These are phyloP conservation scores for Caulochytrium protostelioides DNA, from an alignment of 371 early-diverging fungal species.

Conservation along the genomic window DNA sequence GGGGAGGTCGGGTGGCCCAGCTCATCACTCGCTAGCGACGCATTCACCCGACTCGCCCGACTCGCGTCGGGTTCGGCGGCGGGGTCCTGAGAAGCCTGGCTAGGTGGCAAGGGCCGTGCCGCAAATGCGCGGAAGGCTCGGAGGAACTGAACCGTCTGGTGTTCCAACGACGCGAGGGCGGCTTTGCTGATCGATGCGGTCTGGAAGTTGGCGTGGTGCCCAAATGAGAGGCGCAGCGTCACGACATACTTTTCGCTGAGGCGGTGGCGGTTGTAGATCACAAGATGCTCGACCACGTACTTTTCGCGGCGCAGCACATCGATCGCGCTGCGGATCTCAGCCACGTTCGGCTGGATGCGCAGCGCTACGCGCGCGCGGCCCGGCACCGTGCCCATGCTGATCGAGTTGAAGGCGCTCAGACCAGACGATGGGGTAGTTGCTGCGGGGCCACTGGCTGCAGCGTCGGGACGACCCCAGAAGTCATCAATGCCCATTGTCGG, in stretches of 20 bases:
- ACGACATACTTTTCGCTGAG: conserved; percentile 39
- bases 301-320: conserved; percentile 23
- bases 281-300: conserved; percentile 40
- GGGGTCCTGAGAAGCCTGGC: background rate
- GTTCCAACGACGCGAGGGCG: conserved; percentile 17
- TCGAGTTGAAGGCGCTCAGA: conserved; percentile 1
- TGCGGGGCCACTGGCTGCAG: conserved; percentile 1
- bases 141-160: conserved; percentile 27
- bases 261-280: conserved; percentile 35
- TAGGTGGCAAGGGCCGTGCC: background rate
- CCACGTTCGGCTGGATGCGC: conserved; percentile 25
- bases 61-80: background rate
- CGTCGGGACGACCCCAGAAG: background rate
- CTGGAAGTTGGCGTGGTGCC: conserved; percentile 35
- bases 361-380: conserved; percentile 11
- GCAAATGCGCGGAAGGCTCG: conserved; percentile 22
- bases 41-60: conserved; percentile 5
- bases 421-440: background rate
- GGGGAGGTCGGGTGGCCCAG: background rate
- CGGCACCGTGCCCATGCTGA: conserved; percentile 4
- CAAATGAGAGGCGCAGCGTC: conserved; percentile 34
- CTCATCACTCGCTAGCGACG: background rate
- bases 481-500: conserved; percentile 2
- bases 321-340: conserved; percentile 3
- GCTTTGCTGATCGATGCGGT: background rate